Base-by-base conservation (phyloP, 2,329 filamentous ascomycete species). In the Bipolaris bicolor region DNA sequence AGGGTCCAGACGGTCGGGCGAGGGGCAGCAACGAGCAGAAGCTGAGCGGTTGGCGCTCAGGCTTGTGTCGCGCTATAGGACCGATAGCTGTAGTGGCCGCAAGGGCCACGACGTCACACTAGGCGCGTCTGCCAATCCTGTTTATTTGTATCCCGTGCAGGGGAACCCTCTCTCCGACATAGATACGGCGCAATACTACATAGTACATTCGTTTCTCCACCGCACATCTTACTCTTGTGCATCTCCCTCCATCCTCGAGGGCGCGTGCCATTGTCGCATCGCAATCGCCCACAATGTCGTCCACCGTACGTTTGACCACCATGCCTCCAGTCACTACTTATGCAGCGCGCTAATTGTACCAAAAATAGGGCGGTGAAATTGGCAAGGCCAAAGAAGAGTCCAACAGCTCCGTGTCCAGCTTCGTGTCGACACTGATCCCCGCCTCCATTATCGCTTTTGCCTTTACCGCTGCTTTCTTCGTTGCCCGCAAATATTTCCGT, bases 331-430 rank as follows among this genome's bases (percentile, higher is more conserved):
- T 1, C 22, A 22, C 24, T 20, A n/a, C n/a, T n/a, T n/a, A 39
- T 4, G 44, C 41, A 41, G 29, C 31, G 52, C 45, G 52, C 54
- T 58, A 33, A 66, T 26, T 13, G 51, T 22, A 56, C 55, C 56
- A 46, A 31, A 26, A 31, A 53, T 31, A 65, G 60, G 65, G 62
- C 52, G 65, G 67, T 55, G 57, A 68, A 52, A 60, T 61, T 58
- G 64, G 64, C 57, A 58, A 58, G 53, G 67, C 67, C 56, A 61
- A 56, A 26, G 45, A 62, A 22, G 45, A 47, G 13, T 62, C 57
- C 22, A 80, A 82, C 24, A 83, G 81, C n/a, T 85, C 84, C 3
- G 70, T 80, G 29, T 83, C 74, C 24, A 64, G 65, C 31, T 61
- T 76, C 49, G 57, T 76, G 9, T 74, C 74, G 36, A 75, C 73